Percentiles rank a stretch among this genome's conserved stretches.
Conservation (phyloP, 2,329 filamentous ascomycete species). For the Esteya vermicola region DNA sequence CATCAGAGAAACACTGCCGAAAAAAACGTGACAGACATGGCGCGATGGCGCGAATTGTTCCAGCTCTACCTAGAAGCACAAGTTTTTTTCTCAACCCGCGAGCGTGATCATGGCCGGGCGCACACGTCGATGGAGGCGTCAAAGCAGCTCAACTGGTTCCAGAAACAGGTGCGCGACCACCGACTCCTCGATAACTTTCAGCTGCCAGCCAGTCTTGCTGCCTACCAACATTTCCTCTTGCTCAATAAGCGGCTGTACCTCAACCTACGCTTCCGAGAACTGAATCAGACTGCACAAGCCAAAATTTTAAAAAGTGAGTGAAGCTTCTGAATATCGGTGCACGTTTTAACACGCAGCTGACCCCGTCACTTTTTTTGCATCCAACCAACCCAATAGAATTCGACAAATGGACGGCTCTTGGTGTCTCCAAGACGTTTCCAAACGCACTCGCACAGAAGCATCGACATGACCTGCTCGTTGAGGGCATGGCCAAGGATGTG, state of each 20-base stretch:
- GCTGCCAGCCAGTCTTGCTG: conserved; percentile 46
- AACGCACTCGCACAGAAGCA: conserved; percentile 41
- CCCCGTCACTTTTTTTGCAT: not conserved
- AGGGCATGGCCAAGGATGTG: conserved; percentile 58
- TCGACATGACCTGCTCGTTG: conserved; percentile 49
- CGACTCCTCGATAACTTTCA: conserved; percentile 49
- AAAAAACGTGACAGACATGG: conserved; percentile 40
- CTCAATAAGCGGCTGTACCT: conserved; percentile 67
- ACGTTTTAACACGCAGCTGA: too few species aligned
- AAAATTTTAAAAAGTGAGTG: conserved; percentile 74
- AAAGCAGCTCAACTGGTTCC: conserved; percentile 57
- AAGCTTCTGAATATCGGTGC: too few species aligned
- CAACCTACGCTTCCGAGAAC: conserved; percentile 69
- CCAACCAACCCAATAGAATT: conserved; percentile 44
- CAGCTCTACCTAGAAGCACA: conserved; percentile 67
- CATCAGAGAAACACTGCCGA: too few species aligned
- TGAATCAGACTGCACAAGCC: conserved; percentile 61
- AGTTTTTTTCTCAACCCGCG: conserved; percentile 69
- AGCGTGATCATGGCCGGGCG: conserved; percentile 49
- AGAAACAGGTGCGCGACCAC: conserved; percentile 47
- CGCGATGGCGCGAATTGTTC: conserved; percentile 68
- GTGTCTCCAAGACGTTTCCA: conserved; percentile 50
- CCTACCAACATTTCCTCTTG: conserved; percentile 54
- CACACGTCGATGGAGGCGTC: conserved; percentile 52
- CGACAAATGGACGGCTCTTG: conserved; percentile 68